A percentile compares a stretch with the other conserved stretches of the same genome.
These are phyloP conservation scores for Xylaria grammica DNA, from an alignment of 495 filamentous ascomycete species.

Conservation along the genomic window DNA sequence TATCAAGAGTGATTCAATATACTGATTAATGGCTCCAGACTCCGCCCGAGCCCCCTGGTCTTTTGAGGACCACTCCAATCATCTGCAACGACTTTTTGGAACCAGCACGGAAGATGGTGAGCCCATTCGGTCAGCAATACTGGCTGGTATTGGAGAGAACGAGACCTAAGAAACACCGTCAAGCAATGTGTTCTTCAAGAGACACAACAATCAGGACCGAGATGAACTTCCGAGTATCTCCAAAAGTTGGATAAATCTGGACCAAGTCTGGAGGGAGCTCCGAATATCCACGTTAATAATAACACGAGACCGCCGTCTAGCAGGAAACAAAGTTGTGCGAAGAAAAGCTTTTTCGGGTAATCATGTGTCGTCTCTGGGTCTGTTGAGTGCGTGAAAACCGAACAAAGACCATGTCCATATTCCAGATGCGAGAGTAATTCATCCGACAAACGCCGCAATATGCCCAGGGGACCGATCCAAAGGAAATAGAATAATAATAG, in stretches of 20 bases:
- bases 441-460: constrained; percentile 40
- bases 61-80: constrained; percentile 2
- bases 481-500: constrained; percentile 22
- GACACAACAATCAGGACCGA: constrained; percentile 9
- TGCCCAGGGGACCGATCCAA: constrained; percentile 29
- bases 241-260: constrained; percentile 9
- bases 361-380: constrained; percentile 38
- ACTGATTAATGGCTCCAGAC: constrained; percentile 26
- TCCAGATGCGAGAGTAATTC: constrained; percentile 41
- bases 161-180: neutral
- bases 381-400: constrained; percentile 32
- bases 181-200: constrained; percentile 1
- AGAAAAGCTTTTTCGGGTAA: constrained; percentile 32
- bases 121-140: neutral
- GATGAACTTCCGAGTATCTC: constrained; percentile 1
- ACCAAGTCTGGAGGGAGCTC: neutral
- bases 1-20: constrained; percentile 21
- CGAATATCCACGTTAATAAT: constrained; percentile 4
- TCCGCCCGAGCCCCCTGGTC: constrained; percentile 11
- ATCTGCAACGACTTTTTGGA: constrained; percentile 4
- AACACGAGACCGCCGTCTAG: constrained; percentile 29
- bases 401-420: constrained; percentile 34
- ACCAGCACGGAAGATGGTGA: neutral
- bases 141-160: constrained; percentile 2
- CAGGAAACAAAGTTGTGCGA: constrained; percentile 16